Evolutionary conservation across 2,329 filamentous ascomycete genomes (phyloP).

Genomic region (Hansfordia pulvinata): DNA sequence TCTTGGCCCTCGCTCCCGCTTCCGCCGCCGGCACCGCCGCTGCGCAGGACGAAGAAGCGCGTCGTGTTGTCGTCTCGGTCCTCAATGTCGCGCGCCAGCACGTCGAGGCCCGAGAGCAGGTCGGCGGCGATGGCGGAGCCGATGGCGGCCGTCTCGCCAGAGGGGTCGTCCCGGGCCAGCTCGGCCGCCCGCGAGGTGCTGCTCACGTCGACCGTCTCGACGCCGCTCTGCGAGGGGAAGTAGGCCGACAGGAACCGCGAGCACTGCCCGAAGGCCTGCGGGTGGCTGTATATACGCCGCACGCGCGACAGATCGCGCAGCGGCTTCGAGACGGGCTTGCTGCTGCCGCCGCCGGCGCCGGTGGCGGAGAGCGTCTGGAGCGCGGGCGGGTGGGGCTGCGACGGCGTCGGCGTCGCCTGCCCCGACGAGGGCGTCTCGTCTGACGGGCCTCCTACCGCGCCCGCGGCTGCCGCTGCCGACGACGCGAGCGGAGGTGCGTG

Average conservation of each 20-base stretch:
- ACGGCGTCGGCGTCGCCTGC: conserved; percentile 34
- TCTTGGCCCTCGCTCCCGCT: conserved; percentile 6
- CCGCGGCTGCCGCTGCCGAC: background rate
- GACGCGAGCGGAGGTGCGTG: conserved; percentile 10
- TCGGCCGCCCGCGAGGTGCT: conserved; percentile 76
- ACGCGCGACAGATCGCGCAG: conserved; percentile 44
- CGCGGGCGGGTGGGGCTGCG: conserved; percentile 28
- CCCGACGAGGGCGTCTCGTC: conserved; percentile 19
- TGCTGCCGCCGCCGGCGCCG: too few relatives aligned
- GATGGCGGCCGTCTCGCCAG: conserved; percentile 60
- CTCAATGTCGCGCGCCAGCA: conserved; percentile 59
- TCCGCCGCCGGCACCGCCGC: conserved; percentile 2
- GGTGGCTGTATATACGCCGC: conserved; percentile 76
- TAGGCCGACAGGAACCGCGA: conserved; percentile 56
- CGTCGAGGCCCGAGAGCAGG: conserved; percentile 49
- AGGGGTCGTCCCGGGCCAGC: conserved; percentile 47
- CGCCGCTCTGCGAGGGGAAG: conserved; percentile 55
- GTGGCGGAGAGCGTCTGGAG: too few relatives aligned
- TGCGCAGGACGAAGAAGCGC: conserved; percentile 56
- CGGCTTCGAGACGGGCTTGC: conserved; percentile 32
- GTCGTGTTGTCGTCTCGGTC: conserved; percentile 68
- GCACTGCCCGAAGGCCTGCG: conserved; percentile 92
- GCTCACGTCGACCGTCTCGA: conserved; percentile 72
- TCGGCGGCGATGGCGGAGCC: conserved; percentile 62
- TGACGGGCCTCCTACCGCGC: conserved; percentile 9